Evolutionary conservation across 495 filamentous ascomycete genomes (phyloP).

Genomic region (Aspergillus egyptiacus): DNA sequence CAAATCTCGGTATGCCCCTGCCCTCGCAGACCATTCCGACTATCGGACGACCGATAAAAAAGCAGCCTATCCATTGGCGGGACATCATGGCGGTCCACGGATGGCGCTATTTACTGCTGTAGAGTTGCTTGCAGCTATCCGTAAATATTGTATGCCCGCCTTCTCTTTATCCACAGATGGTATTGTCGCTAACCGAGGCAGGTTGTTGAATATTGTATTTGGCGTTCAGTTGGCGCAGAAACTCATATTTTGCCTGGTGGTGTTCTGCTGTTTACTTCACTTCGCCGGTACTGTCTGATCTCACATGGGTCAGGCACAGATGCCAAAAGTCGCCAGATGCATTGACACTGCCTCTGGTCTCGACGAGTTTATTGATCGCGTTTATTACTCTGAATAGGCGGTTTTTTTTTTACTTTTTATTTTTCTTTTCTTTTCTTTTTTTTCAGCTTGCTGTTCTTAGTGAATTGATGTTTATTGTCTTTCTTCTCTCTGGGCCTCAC

Average conservation of each 20-base stretch:
- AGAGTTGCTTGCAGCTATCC: constrained; percentile 12
- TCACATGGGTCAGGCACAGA: neutral
- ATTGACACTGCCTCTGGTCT: neutral
- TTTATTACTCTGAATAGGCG: neutral
- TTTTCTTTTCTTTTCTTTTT: neutral
- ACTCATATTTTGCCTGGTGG: neutral
- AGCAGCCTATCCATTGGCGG: constrained; percentile 69
- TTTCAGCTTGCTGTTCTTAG: neutral
- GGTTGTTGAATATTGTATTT: neutral
- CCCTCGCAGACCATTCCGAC: neutral
- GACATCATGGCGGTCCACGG: constrained; percentile 84
- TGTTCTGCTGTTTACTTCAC: neutral
- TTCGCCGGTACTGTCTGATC: neutral
- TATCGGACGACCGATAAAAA: neutral
- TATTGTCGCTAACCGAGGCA: neutral
- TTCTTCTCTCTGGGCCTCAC: too few relatives aligned
- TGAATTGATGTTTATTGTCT: neutral
- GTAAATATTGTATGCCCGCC: neutral
- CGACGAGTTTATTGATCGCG: neutral
- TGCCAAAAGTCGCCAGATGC: neutral
- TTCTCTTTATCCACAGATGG: neutral
- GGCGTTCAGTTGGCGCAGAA: neutral
- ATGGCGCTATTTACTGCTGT: constrained; percentile 89
- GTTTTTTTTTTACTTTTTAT: neutral
- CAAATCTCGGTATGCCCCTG: neutral